phyloP scores from a whole-genome alignment of 495 filamentous ascomycete species.

The Geoglossum glabrum region DNA sequence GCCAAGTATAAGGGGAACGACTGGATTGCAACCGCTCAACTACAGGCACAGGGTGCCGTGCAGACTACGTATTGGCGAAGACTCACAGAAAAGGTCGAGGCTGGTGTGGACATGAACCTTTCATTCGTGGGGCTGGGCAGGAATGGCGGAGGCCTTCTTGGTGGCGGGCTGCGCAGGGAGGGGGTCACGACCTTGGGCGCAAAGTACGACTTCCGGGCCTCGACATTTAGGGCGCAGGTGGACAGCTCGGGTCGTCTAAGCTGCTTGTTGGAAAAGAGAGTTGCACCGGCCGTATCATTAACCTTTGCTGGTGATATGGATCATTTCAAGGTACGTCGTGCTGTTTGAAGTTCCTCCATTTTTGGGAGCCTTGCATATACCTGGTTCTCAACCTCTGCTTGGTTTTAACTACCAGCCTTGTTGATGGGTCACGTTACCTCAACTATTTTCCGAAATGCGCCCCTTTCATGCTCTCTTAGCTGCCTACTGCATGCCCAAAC shows the following conservation, averaged over 20 bases:
- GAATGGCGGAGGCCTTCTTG: constrained; percentile 39
- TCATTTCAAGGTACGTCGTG: constrained; percentile 66
- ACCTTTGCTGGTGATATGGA: constrained; percentile 96
- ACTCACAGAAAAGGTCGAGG: constrained; percentile 88
- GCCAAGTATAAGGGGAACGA: constrained; percentile 74
- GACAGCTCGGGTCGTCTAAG: constrained; percentile 86
- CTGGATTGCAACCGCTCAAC: constrained; percentile 76
- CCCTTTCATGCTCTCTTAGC: background rate
- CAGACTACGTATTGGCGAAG: constrained; percentile 89
- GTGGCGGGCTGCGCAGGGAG: constrained; percentile 53
- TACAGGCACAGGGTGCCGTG: constrained; percentile 66
- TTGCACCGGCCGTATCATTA: constrained; percentile 73
- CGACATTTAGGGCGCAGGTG: constrained; percentile 84
- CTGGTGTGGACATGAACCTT: constrained; percentile 86
- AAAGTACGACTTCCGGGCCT: constrained; percentile 95
- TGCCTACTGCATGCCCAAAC: background rate
- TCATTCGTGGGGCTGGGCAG: constrained; percentile 47
- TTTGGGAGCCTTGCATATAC: background rate
- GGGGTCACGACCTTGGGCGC: constrained; percentile 79
- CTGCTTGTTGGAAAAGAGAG: constrained; percentile 84
- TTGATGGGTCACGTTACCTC: background rate
- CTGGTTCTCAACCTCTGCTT: background rate
- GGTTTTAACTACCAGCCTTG: background rate
- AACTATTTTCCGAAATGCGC: background rate
- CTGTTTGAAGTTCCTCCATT: background rate